Evolutionary conservation across 352 stramenopile genomes (phyloP).

Genomic region (Pythium rishiriense): DNA sequence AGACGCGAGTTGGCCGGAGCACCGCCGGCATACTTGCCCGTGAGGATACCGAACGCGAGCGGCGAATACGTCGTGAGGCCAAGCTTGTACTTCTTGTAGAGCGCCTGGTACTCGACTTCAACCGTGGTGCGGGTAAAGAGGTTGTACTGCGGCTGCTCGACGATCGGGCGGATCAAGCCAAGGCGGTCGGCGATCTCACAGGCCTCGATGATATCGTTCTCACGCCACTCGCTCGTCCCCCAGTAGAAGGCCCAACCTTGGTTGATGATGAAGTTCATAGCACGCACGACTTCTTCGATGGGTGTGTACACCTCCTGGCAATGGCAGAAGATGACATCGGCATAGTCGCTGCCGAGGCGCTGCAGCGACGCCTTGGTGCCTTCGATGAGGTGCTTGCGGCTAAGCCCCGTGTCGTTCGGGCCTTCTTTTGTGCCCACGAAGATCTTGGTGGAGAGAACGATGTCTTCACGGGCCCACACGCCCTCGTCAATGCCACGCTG

Average conservation of each 20-base stretch:
- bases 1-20: conserved; percentile 23
- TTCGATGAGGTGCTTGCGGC: conserved; percentile 25
- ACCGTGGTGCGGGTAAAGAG: conserved; percentile 32
- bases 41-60: conserved; percentile 42
- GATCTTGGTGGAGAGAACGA: conserved; percentile 42
- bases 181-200: conserved; percentile 23
- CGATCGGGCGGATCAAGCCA: background rate
- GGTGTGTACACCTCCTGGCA: conserved; percentile 21
- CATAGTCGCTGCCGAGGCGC: conserved; percentile 24
- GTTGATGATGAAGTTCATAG: conserved; percentile 35
- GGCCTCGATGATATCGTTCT: conserved; percentile 32
- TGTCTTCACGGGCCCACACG: conserved; percentile 26
- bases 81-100: conserved; percentile 61
- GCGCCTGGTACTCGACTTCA: conserved; percentile 47
- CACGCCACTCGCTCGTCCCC: conserved; percentile 7
- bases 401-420: conserved; percentile 7
- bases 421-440: conserved; percentile 18
- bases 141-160: conserved; percentile 53
- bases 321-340: conserved; percentile 33
- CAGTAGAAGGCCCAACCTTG: background rate
- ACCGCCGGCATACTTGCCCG: conserved; percentile 52
- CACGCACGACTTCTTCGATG: conserved; percentile 32
- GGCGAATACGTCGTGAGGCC: conserved; percentile 43
- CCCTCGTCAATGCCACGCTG: conserved; percentile 13
- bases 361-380: conserved; percentile 23